These are phyloP conservation scores for Lactifluus echinatus DNA, from an alignment of 768 basidiomycete species.

Conservation along the genomic window DNA sequence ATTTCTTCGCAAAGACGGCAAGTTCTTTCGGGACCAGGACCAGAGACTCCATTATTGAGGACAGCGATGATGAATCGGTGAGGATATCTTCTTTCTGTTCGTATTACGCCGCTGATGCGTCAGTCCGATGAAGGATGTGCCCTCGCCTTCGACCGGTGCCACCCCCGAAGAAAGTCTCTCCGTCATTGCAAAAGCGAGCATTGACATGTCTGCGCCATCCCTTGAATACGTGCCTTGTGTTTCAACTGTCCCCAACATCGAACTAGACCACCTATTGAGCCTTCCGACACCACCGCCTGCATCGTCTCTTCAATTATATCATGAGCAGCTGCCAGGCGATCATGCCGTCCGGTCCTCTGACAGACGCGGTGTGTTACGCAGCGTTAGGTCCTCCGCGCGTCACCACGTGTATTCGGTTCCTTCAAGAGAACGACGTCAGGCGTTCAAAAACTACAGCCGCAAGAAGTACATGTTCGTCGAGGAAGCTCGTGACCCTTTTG, in stretches of 20 bases:
- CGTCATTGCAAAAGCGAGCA: not conserved
- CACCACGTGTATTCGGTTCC: conserved; percentile 1
- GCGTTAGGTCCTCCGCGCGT: not conserved
- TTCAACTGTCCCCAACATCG: no score
- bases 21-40: conserved; percentile 1
- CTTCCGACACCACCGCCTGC: not conserved
- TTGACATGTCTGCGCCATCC: not conserved
- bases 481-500: not conserved
- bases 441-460: not conserved
- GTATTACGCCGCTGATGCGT: not conserved
- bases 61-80: conserved; percentile 11
- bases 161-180: not conserved
- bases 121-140: not conserved
- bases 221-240: not conserved
- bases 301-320: not conserved
- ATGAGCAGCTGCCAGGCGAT: not conserved
- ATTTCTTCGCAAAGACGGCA: not conserved
- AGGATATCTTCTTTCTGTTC: not conserved
- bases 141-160: not conserved
- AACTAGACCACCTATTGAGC: not conserved
- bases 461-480: conserved; percentile 5
- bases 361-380: not conserved
- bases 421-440: conserved; percentile 5
- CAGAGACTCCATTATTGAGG: not conserved
- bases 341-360: not conserved